Percentiles rank a stretch among this genome's conserved stretches.
Evolutionary conservation across 495 filamentous ascomycete species (phyloP).

Genomic region (Rhypophila decipiens): DNA sequence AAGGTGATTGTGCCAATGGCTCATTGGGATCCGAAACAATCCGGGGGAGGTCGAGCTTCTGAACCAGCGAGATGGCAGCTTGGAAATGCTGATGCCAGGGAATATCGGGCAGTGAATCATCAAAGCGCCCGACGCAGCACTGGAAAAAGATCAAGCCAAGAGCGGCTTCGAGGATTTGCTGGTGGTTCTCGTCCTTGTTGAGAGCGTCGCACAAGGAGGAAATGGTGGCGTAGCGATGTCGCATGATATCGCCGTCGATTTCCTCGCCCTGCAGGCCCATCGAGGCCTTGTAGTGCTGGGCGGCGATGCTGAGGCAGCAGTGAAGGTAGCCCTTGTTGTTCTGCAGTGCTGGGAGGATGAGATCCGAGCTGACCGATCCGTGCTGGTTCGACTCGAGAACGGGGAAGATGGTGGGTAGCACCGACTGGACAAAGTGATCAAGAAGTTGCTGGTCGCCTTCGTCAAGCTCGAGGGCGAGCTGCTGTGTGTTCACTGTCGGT

Average conservation of each 20-base stretch:
- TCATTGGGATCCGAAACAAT: conserved; percentile 52
- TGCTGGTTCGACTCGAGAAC: conserved; percentile 83
- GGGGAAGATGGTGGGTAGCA: conserved; percentile 84
- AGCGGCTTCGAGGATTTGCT: conserved; percentile 86
- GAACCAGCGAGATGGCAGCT: conserved; percentile 74
- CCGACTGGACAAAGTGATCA: conserved; percentile 86
- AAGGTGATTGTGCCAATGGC: conserved; percentile 60
- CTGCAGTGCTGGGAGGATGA: conserved; percentile 78
- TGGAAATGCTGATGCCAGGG: conserved; percentile 97
- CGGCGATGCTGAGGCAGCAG: conserved; percentile 91
- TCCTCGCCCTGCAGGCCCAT: conserved; percentile 58
- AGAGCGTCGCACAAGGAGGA: conserved; percentile 80
- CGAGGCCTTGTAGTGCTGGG: conserved; percentile 87
- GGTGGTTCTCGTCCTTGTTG: conserved; percentile 70
- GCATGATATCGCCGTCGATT: conserved; percentile 87
- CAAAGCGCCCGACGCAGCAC: conserved; percentile 78
- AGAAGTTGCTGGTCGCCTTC: conserved; percentile 81
- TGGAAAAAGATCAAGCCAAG: conserved; percentile 98
- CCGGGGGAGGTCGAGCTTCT: conserved; percentile 72
- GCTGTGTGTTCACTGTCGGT: conserved; percentile 44
- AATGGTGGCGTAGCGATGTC: conserved; percentile 85
- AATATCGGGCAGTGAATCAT: conserved; percentile 86
- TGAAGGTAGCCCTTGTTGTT: conserved; percentile 91
- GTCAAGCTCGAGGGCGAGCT: conserved; percentile 76
- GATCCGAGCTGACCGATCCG: conserved; percentile 66